Evolutionary conservation across 2,329 filamentous ascomycete species (phyloP), one percentile per base, ranked within the genome.

Genomic region (Aspergillus calidoustus): DNA sequence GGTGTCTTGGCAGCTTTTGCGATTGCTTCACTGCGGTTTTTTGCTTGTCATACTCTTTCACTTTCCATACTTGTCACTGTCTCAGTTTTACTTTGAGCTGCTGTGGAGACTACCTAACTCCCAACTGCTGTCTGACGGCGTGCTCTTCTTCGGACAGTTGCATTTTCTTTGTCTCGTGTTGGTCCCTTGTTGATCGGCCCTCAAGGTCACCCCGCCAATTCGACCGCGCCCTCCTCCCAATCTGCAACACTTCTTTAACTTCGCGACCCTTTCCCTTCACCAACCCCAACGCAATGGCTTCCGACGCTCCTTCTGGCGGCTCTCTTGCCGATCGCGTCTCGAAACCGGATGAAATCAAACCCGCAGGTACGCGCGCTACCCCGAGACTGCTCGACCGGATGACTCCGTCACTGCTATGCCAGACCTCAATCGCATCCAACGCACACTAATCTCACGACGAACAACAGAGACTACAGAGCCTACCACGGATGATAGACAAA

Each of bases 291-390:
- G 69, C 49, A 15, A 81, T 81, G 80, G 72, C 79, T 19, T 73
- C 77, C 22, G 77, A 80, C 59, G 66, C 77, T 25, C 63, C 71
- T 46, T 62, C 69, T n/a, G 72, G 70, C 53, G 75, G 74, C 44
- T 81, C 81, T 34, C 75, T 85, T 54, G 81, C 76, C 23, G 81
- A 82, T 64, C 82, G 83, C 61, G 79, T 84, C 64, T 77, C 80
- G 44, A 77, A 79, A 60, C 76, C 80, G 25, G 76, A 78, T 22
- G 69, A 69, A 53, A 50, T 73, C 11, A 48, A 61, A 28, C 62
- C 66, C 43, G 54, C 71, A 61, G 74, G 76, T 76, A 78, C 67
- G 68, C 65, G 63, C 61, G 53, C 62, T 41, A 49, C 59, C 25
- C 57, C 60, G 51, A 58, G 52, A 48, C 63, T 53, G 13, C 58